A percentile compares a stretch with the other conserved stretches of the same genome.
These are phyloP conservation scores for Fusarium sp. DNA, from an alignment of 2,329 filamentous ascomycete genomes.

Conservation along the genomic window DNA sequence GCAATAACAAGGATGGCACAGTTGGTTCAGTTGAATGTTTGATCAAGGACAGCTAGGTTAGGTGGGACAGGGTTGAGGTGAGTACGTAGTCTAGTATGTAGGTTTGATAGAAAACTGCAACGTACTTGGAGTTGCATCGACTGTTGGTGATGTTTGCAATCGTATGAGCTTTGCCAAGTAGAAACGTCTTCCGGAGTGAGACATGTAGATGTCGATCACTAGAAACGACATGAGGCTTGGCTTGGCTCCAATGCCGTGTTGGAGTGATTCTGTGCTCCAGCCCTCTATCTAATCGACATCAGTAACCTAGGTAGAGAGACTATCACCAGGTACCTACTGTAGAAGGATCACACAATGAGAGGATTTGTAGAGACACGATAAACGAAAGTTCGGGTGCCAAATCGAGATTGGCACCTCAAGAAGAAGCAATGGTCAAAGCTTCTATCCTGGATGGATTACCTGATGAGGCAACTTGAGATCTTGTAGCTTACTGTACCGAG, in stretches of 20 bases:
- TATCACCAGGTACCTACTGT: neutral
- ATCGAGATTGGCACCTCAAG: constrained; percentile 11
- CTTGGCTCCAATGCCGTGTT: neutral
- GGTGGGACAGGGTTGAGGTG: constrained; percentile 6
- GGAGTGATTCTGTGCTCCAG: neutral
- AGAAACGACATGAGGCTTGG: neutral
- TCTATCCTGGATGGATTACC: constrained; percentile 16
- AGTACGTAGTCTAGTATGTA: neutral
- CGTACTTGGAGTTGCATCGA: constrained; percentile 16
- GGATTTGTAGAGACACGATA: neutral
- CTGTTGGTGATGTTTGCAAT: constrained; percentile 13
- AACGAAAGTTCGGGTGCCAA: neutral
- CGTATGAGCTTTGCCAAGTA: constrained; percentile 6
- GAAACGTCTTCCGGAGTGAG: neutral
- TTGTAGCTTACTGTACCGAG: constrained; percentile 32
- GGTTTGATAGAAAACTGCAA: constrained; percentile 12
- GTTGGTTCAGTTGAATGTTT: constrained; percentile 11
- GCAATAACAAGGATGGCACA: constrained; percentile 34
- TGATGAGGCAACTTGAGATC: constrained; percentile 38
- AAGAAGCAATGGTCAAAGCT: constrained; percentile 33
- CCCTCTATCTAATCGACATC: neutral
- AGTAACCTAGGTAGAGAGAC: neutral
- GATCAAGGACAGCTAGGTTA: constrained; percentile 6
- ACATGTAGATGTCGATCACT: neutral
- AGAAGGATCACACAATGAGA: neutral